These are phyloP conservation scores for Brassica rapa DNA, from an alignment of 345 rosid genomes.

Conservation along the genomic window DNA sequence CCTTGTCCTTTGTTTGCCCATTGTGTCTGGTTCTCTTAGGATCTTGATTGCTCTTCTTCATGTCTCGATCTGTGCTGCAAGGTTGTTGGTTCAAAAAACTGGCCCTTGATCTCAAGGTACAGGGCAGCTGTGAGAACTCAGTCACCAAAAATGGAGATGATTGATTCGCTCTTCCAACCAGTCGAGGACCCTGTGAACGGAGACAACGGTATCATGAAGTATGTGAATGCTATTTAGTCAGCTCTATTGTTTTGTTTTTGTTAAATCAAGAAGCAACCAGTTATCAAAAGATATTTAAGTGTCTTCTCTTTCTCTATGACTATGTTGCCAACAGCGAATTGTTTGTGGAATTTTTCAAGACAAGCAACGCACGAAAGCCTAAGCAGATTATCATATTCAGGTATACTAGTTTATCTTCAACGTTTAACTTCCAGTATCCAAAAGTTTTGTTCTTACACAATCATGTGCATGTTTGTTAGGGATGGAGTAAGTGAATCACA, in stretches of 20 bases:
- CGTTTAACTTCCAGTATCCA: conserved; percentile 1
- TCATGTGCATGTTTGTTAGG: conserved; percentile 44
- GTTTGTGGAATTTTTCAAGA: conserved; percentile 60
- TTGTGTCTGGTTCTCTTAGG: conserved; percentile 6
- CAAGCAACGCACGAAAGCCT: conserved; percentile 62
- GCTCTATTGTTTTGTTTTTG: background rate
- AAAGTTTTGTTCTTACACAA: background rate
- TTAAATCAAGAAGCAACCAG: conserved; percentile 1
- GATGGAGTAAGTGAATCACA: conserved; percentile 92
- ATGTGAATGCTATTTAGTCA: conserved; percentile 25
- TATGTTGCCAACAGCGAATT: conserved; percentile 55
- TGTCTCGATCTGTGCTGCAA: conserved; percentile 33
- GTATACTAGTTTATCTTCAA: conserved; percentile 37
- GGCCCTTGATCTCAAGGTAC: conserved; percentile 87
- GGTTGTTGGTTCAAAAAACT: conserved; percentile 85
- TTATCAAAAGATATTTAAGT: background rate
- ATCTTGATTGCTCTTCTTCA: background rate
- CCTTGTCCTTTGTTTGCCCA: background rate
- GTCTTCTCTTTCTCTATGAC: background rate
- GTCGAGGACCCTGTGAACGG: conserved; percentile 44
- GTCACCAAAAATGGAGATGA: conserved; percentile 81
- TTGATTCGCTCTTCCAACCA: conserved; percentile 82
- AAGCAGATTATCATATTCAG: conserved; percentile 82
- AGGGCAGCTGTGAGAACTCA: conserved; percentile 90
- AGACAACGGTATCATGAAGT: conserved; percentile 89